These are phyloP conservation scores for Dimargaris cristalligena DNA, from an alignment of 192 early-diverging fungal genomes.

Conservation along the genomic window DNA sequence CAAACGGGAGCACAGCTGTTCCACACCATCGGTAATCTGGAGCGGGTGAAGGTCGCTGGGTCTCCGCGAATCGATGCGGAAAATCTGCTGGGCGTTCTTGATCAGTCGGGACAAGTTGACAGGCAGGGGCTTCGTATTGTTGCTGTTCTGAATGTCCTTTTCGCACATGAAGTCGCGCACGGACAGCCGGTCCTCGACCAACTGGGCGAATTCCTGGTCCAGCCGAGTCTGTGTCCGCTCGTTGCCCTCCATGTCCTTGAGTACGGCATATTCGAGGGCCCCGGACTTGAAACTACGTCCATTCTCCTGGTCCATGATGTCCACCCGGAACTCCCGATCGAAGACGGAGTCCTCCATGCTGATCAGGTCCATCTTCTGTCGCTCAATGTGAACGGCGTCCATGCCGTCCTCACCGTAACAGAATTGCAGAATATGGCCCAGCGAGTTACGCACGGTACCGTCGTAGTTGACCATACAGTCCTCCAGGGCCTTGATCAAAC, in stretches of 20 bases:
- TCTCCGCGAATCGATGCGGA: constrained; percentile 61
- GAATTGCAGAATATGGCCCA: constrained; percentile 89
- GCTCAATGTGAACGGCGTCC: constrained; percentile 82
- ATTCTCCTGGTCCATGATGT: constrained; percentile 46
- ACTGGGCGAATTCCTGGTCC: constrained; percentile 65
- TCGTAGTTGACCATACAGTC: constrained; percentile 97
- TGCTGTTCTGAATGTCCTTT: constrained; percentile 42
- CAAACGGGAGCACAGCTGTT: constrained; percentile 50
- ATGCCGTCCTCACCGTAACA: constrained; percentile 97
- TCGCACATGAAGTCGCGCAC: constrained; percentile 51
- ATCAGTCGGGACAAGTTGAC: constrained; percentile 81
- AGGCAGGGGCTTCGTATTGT: constrained; percentile 71
- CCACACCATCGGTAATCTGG: constrained; percentile 56
- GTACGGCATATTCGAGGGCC: constrained; percentile 54
- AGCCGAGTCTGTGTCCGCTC: constrained; percentile 50
- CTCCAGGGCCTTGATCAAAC: constrained; percentile 93
- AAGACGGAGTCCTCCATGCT: constrained; percentile 50
- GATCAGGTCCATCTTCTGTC: constrained; percentile 57
- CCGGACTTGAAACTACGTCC: constrained; percentile 40
- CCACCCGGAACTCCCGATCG: constrained; percentile 63
- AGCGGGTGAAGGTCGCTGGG: constrained; percentile 78
- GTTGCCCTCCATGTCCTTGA: constrained; percentile 59
- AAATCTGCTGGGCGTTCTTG: constrained; percentile 77
- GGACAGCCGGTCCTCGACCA: constrained; percentile 54
- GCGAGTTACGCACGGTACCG: constrained; percentile 87